A percentile compares a stretch with the other conserved stretches of the same genome.
These are phyloP conservation scores for Zostera marina DNA, from an alignment of 116 monocot genomes.

Conservation along the genomic window DNA sequence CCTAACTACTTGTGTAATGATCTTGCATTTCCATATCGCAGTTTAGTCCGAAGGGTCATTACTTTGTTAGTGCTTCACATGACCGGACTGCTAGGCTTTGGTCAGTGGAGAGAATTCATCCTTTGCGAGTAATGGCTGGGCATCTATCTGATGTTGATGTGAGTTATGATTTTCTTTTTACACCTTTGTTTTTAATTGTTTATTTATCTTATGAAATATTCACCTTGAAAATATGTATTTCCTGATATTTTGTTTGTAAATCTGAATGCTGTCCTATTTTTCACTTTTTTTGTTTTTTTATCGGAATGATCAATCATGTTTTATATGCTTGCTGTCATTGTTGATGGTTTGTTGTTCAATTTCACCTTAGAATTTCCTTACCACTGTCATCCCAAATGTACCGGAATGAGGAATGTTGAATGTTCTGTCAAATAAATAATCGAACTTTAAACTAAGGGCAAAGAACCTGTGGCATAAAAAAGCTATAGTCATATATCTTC, in stretches of 20 bases:
- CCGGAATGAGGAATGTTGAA: too few species aligned
- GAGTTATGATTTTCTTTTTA: constrained; percentile 12
- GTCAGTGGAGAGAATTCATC: constrained; percentile 97
- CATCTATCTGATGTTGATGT: constrained; percentile 99
- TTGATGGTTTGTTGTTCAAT: too few species aligned
- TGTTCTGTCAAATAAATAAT: too few species aligned
- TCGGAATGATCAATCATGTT: too few species aligned
- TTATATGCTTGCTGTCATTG: too few species aligned
- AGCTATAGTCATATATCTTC: too few species aligned
- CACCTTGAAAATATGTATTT: not conserved
- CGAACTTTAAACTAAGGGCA: too few species aligned
- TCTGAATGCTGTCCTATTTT: not conserved
- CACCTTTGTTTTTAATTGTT: not conserved
- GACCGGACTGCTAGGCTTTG: constrained; percentile 97
- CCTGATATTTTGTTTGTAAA: not conserved
- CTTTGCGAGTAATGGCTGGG: constrained; percentile 97
- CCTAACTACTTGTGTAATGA: not conserved
- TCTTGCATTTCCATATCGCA: constrained; percentile 12
- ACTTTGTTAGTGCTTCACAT: constrained; percentile 96
- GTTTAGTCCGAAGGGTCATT: constrained; percentile 98
- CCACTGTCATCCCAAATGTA: too few species aligned
- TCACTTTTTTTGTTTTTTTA: too few species aligned
- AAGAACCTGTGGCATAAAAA: too few species aligned
- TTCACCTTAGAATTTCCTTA: too few species aligned
- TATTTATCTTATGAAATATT: not conserved